A percentile compares a stretch with the other conserved stretches of the same genome.
These are phyloP conservation scores for Brassica balearica DNA, from an alignment of 441 rosid genomes.

Conservation along the genomic window DNA sequence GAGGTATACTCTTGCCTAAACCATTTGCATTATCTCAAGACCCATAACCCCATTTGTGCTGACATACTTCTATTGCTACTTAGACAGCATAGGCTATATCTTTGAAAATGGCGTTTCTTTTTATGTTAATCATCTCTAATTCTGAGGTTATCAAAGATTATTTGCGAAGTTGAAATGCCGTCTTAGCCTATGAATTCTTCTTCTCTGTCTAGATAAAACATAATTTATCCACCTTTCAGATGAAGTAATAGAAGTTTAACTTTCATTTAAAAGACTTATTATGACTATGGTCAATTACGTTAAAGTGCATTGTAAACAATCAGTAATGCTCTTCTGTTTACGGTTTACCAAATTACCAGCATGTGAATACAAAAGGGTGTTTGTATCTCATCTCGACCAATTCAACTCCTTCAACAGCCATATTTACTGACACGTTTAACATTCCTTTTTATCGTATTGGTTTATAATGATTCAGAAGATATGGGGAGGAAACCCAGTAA, in stretches of 20 bases:
- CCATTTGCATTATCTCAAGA: background rate
- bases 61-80: slow-evolving; percentile 20
- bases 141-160: background rate
- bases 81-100: slow-evolving; percentile 20
- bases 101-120: background rate
- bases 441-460: slow-evolving; percentile 6
- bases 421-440: background rate
- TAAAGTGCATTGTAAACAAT: slow-evolving; percentile 10
- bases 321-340: slow-evolving; percentile 18
- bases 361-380: slow-evolving; percentile 23
- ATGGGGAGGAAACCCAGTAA: slow-evolving; percentile 55
- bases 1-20: slow-evolving; percentile 58
- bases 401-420: background rate
- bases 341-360: background rate
- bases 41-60: background rate
- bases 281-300: background rate
- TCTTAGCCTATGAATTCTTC: slow-evolving; percentile 3
- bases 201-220: background rate
- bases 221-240: background rate
- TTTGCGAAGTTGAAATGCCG: slow-evolving; percentile 10
- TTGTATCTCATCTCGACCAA: slow-evolving; percentile 5
- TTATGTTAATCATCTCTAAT: slow-evolving; percentile 7
- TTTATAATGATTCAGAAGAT: slow-evolving; percentile 16
- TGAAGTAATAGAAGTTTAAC: slow-evolving; percentile 2
- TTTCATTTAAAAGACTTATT: background rate